A percentile compares a stretch with the other conserved stretches of the same genome.
phyloP scores from a whole-genome alignment of 2,329 filamentous ascomycete genomes.

The Emmonsia crescens region DNA sequence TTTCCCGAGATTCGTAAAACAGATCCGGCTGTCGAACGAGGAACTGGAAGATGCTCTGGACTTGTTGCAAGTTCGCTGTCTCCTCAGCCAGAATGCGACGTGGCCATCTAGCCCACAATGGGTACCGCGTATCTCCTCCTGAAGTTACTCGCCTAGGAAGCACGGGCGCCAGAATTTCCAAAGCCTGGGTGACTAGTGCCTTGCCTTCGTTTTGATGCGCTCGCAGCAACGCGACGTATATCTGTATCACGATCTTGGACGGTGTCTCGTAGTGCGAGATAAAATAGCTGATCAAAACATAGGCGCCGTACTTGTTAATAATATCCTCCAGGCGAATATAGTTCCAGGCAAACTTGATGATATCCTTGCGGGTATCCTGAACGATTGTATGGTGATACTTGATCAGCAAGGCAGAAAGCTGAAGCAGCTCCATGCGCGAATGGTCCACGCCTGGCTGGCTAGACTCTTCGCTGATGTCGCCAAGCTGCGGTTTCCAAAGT shows the following conservation, averaged over 20 bases:
- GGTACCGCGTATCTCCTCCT: slow-evolving; percentile 53
- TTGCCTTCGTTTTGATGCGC: slow-evolving; percentile 93
- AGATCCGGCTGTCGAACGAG: slow-evolving; percentile 82
- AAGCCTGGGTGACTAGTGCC: slow-evolving; percentile 79
- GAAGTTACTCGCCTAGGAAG: slow-evolving; percentile 66
- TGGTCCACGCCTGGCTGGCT: slow-evolving; percentile 83
- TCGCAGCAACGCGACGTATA: slow-evolving; percentile 82
- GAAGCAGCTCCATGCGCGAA: slow-evolving; percentile 87
- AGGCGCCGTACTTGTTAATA: slow-evolving; percentile 97
- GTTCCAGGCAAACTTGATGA: slow-evolving; percentile 98
- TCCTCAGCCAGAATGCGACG: slow-evolving; percentile 88
- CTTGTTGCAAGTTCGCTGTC: slow-evolving; percentile 86
- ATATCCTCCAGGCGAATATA: slow-evolving; percentile 97
- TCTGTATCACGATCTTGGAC: slow-evolving; percentile 87
- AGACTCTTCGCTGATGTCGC: slow-evolving; percentile 72
- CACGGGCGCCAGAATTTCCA: slow-evolving; percentile 91
- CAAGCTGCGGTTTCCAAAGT: slow-evolving; percentile 83
- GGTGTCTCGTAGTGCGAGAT: slow-evolving; percentile 96
- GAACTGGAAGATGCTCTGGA: slow-evolving; percentile 96
- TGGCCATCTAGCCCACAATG: slow-evolving; percentile 81
- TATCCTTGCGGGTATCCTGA: slow-evolving; percentile 87
- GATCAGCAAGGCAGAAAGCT: slow-evolving; percentile 86
- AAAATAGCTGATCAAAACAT: slow-evolving; percentile 95
- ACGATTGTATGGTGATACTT: slow-evolving; percentile 87
- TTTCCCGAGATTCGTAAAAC: slow-evolving; percentile 90